These are phyloP conservation scores for Globisporangium irregulare DNA, from an alignment of 352 stramenopile genomes.

Conservation along the genomic window DNA sequence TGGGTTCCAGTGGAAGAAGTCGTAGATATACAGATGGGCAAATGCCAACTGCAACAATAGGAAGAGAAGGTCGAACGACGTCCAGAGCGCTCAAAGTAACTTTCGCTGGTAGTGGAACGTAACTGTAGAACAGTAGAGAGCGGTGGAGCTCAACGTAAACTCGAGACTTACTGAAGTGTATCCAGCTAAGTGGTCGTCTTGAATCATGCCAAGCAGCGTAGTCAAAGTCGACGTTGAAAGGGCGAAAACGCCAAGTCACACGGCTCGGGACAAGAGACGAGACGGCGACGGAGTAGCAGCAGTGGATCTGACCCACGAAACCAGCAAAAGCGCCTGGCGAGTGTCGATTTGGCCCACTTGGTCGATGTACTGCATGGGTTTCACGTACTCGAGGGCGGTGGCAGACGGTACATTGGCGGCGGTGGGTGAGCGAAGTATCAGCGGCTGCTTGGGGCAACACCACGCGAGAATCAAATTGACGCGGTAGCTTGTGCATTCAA, in stretches of 20 bases:
- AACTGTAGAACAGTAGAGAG: background rate
- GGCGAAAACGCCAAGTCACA: too few species aligned
- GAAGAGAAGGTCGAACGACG: background rate
- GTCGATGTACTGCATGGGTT: background rate
- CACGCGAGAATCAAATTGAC: too few species aligned
- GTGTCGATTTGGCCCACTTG: background rate
- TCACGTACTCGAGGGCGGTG: background rate
- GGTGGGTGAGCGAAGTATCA: too few species aligned
- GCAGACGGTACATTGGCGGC: too few species aligned
- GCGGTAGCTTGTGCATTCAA: too few species aligned
- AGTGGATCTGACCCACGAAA: background rate
- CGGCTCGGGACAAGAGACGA: background rate
- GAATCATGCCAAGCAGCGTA: too few species aligned
- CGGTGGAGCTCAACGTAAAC: too few species aligned
- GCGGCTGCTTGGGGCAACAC: too few species aligned
- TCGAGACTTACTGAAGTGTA: too few species aligned
- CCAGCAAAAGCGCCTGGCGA: background rate
- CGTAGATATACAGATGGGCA: background rate
- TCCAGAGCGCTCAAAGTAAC: background rate
- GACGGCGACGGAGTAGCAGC: background rate
- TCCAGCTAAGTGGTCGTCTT: too few species aligned
- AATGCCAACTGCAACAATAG: background rate
- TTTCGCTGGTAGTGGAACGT: background rate
- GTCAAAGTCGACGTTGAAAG: too few species aligned
- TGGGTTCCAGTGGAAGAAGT: background rate